Conservation (phyloP, 305 asterid species). For the Fraxinus sp. region DNA sequence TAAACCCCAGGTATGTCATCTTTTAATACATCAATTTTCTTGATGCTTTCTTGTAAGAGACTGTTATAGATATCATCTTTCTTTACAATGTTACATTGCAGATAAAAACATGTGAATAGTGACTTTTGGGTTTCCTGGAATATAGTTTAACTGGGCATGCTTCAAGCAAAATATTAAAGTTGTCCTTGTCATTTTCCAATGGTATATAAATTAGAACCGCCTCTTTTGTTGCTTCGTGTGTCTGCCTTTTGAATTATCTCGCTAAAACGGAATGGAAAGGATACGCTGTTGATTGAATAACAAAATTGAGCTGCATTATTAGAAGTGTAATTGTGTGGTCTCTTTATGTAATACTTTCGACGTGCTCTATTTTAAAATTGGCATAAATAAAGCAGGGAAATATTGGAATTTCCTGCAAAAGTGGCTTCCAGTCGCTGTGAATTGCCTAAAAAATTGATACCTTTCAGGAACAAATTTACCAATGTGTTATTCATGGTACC, state of each 20-base stretch:
- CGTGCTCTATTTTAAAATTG: neutral
- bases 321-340: neutral
- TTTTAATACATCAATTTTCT: neutral
- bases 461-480: neutral
- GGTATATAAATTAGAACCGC: neutral
- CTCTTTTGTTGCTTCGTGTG: neutral
- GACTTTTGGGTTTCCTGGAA: neutral
- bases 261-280: neutral
- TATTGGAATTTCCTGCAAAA: neutral
- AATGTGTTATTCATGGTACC: neutral
- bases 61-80: neutral
- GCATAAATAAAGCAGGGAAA: neutral
- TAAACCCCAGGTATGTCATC: constrained; percentile 42
- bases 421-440: neutral
- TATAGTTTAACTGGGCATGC: neutral
- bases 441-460: neutral
- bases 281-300: neutral
- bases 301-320: neutral
- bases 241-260: neutral
- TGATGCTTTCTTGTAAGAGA: neutral
- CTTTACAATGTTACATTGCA: neutral
- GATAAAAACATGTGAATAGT: neutral
- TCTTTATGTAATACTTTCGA: neutral
- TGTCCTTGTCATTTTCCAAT: neutral
- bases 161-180: neutral